A percentile compares a stretch with the other conserved stretches of the same genome.
phyloP scores from a whole-genome alignment of 2,329 filamentous ascomycete species.

The Aspergillaceae sp. region DNA sequence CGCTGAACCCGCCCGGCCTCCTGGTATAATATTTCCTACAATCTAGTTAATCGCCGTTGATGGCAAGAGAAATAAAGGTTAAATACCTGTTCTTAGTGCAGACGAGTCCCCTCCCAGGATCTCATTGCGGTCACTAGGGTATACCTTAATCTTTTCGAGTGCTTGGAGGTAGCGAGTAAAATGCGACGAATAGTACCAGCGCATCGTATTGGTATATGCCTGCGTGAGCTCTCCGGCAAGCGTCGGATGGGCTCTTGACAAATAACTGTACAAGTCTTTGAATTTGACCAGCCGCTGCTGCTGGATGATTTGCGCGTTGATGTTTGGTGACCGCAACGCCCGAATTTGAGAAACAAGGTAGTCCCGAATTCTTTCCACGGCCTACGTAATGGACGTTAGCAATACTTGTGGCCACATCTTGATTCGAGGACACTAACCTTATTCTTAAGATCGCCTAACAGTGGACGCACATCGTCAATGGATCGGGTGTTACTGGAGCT shows the following conservation, averaged over 20 bases:
- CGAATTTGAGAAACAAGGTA: constrained; percentile 93
- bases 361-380: constrained; percentile 88
- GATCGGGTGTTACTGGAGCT: constrained; percentile 62
- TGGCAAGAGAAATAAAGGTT: constrained; percentile 6
- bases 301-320: constrained; percentile 95
- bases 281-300: constrained; percentile 83
- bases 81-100: constrained; percentile 49
- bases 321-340: constrained; percentile 83
- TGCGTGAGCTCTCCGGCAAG: constrained; percentile 83
- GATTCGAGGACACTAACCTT: constrained; percentile 47
- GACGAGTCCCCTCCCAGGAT: constrained; percentile 70
- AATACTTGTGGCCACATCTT: neutral
- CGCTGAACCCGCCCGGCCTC: constrained; percentile 30
- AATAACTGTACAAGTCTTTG: constrained; percentile 78
- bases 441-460: constrained; percentile 73
- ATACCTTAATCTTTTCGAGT: constrained; percentile 74
- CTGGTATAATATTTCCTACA: constrained; percentile 29
- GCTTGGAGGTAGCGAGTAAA: constrained; percentile 82
- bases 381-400: constrained; percentile 39
- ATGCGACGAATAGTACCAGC: constrained; percentile 92
- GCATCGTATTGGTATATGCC: constrained; percentile 97
- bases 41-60: constrained; percentile 6
- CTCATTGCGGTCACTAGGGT: constrained; percentile 73
- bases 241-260: constrained; percentile 71
- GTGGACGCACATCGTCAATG: constrained; percentile 70